Conservation (phyloP, 305 asterid species). For the Lippia alba region DNA sequence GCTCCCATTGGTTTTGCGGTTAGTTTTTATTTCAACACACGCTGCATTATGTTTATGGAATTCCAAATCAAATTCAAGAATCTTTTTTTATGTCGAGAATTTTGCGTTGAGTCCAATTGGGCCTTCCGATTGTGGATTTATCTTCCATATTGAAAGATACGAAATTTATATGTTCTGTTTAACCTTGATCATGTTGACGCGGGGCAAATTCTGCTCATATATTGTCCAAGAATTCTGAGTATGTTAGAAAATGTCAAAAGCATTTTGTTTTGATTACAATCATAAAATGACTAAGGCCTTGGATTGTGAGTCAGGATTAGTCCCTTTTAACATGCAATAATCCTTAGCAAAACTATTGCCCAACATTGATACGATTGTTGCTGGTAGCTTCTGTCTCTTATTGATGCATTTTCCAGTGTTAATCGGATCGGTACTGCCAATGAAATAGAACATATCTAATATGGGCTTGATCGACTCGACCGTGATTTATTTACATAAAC, state of each 20-base stretch:
- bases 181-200: background rate
- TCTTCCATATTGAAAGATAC: background rate
- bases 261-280: background rate
- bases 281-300: background rate
- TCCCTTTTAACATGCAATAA: background rate
- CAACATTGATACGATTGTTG: too few relatives aligned
- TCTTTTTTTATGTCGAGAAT: background rate
- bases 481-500: too few relatives aligned
- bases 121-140: background rate
- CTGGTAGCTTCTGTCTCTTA: too few relatives aligned
- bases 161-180: background rate
- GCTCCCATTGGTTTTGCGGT: slow-evolving; percentile 81
- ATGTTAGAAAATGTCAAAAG: background rate
- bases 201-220: background rate
- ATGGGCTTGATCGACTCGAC: too few relatives aligned
- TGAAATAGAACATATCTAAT: too few relatives aligned
- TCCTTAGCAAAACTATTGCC: background rate
- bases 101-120: background rate
- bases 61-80: background rate
- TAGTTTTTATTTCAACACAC: slow-evolving; percentile 7
- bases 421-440: too few relatives aligned
- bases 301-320: background rate
- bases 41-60: background rate
- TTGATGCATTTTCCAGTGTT: too few relatives aligned
- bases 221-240: background rate